Base-by-base conservation (phyloP, 228 moss, liverwort and hornwort species). In the Sphagnum magellanicum region DNA sequence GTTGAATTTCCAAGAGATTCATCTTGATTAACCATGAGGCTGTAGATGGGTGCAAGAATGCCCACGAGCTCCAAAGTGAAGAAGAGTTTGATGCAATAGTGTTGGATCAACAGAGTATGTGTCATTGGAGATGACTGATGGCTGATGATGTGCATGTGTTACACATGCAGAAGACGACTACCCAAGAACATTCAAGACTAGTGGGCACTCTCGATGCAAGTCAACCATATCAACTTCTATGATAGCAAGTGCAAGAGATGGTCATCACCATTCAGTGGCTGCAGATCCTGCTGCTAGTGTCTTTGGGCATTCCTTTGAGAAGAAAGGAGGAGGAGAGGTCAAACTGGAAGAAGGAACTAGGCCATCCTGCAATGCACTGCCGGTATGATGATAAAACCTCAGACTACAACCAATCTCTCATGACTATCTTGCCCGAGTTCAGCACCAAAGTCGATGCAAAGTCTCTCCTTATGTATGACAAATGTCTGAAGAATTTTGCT, bases 151-250 rank as follows among this genome's bases (percentile, higher is more conserved):
- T 55, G 12, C 55, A 55, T 55, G 8, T 55, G 9, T 32, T 32
- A 32, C 32, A 32, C 3, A 3, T 78, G 76, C 76, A 82, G 88
- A 84, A 76, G 88, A 88, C 17, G 83, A 75, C 57, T 72, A 76
- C 49, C 85, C 88, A 1, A 76, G 88, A 68, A 84, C 85, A 65
- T 88, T 85, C 73, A 88, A 88, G 74, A 78, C 88, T 1, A 72
- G 88, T 48, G 88, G 85, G 52, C 88, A 84, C 63, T 85, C 80
- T 63, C 85, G 88, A 12, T 32, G 32, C 16, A 88, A 88, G 71
- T 80, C 85, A 53, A 78, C 74, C 6, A 71, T 82, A 57, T 64
- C 79, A 32, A 12, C 72, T 15, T 74, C 84, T 52, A 81, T 79
- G 51, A 79, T 74, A 71, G 69, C 81, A 49, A 84, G 77, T 72